Percentiles rank a stretch among this genome's conserved stretches.
phyloP scores from a whole-genome alignment of 345 rosid species.

The Gossypium australe region DNA sequence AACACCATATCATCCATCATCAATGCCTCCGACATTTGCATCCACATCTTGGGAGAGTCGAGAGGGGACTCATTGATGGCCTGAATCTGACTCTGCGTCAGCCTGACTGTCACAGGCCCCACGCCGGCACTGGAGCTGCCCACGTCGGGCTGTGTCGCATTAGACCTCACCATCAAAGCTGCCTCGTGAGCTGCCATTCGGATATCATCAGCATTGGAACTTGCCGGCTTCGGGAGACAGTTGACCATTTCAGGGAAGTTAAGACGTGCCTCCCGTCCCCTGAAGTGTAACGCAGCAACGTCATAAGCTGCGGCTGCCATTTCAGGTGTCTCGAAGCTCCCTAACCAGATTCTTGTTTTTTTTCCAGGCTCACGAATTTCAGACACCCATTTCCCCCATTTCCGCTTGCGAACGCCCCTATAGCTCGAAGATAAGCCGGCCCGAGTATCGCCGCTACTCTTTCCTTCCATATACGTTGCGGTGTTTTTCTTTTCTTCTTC shows the following conservation, averaged over 20 bases:
- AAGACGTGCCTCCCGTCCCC: constrained; percentile 54
- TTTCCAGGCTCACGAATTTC: constrained; percentile 88
- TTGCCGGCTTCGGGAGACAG: constrained; percentile 46
- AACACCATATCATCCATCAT: constrained; percentile 16
- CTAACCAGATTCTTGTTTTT: constrained; percentile 81
- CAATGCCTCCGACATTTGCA: constrained; percentile 33
- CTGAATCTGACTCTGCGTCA: constrained; percentile 63
- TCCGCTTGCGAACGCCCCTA: constrained; percentile 74
- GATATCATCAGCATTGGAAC: constrained; percentile 51
- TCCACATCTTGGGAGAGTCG: constrained; percentile 77
- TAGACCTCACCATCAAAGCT: constrained; percentile 18
- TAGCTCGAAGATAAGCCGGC: constrained; percentile 27
- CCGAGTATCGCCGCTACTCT: not conserved
- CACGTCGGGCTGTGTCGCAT: not conserved
- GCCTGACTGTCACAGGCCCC: constrained; percentile 5
- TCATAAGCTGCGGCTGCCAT: constrained; percentile 97
- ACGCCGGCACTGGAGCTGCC: not conserved
- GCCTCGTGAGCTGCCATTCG: constrained; percentile 72
- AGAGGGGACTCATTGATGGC: constrained; percentile 73
- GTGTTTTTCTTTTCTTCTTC: too few relatives aligned
- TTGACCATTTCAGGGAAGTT: constrained; percentile 59
- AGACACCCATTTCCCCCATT: constrained; percentile 98
- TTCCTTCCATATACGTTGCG: constrained; percentile 8
- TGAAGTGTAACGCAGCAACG: constrained; percentile 62
- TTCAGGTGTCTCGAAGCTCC: constrained; percentile 75